Base-by-base conservation (phyloP, 371 early-diverging fungal species). In the Apophysomyces ossiformis region DNA sequence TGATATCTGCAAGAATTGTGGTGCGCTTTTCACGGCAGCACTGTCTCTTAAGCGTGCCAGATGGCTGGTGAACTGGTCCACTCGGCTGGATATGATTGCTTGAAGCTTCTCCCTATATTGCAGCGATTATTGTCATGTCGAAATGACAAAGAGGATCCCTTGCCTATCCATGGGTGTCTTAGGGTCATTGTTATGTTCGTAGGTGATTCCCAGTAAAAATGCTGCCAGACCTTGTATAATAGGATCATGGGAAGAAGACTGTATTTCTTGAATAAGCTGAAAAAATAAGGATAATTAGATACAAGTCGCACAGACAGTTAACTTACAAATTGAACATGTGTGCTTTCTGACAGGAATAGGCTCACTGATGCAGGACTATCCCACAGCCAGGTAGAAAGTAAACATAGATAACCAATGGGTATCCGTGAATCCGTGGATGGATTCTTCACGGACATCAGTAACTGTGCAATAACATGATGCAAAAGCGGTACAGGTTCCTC, bases 171-270 rank as follows among this genome's bases (percentile, higher is more conserved):
- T 85, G 3, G 87, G 84, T 5, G 94, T 81, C 56, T 90, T 89
- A 4, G 87, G 75, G 54, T 93, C 93, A 76, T 92, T 85, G 68
- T 96, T 93, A 70, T 87, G 95, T 78, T 96, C 91, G 60, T 93
- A 93, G 21, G 92, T 83, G 11, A 96, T 85, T 1, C 95, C 94
- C 12, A 97, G 76, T 11, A 97, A 67, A 72, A 90, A 96, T 2
- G 96, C 95, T 4, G 94, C 86, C 38, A 96, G 75, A 6, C 98
- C 98, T 77, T 97, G 96, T 1, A 95, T 89, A 57, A 90, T 77
- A 9, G 93, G 86, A 69, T 95, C 92, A 46, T 92, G 88, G 2
- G 91, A 88, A 9, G 96, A 90, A 0, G 92, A 88, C 56, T 93
- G 91, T 65, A 96, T 89, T 73, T 92, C 89, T 76, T 95, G 95